Base-by-base conservation (phyloP, 176 grass and related monocot species). In the Chrysopogon serrulatus region DNA sequence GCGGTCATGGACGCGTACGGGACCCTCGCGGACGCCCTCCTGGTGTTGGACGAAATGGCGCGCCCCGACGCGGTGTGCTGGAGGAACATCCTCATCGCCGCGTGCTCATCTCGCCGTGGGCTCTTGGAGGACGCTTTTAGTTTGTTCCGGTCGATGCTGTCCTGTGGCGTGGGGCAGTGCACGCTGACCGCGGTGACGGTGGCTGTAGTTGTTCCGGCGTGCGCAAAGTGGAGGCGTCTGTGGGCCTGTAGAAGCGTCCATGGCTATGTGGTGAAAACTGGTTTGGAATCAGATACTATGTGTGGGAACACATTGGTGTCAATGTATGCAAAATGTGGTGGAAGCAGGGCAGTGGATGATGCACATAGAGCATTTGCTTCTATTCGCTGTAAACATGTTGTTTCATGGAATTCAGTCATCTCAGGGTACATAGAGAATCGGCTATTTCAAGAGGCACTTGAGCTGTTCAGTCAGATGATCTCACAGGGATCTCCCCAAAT, bases 401-500 rank as follows among this genome's bases (percentile, higher is more conserved):
- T 94, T 54, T 94, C 92, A 32, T 94, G 87, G 92, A 94, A 94
- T 76, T 94, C 89, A 7, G 66, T 94, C 35, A 77, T 94, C 5
- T 60, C 80, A 17, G 89, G 92, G 7, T 83, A 35, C 69, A 87
- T 82, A 1, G 84, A 94, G 36, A 87, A 82, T 41, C 56, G 78
- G 37, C 61, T 90, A 23, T 85, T 83, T 42, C 54, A 65, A 24
- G 85, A 90, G 80, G 87, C 90, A 13, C n/a, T 90, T 39, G 2
- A 24, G 65, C 54, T 92, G 48, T 90, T 94, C 44, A 18, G 56
- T 61, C 56, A 77, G 65, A 92, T 94, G 90, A 61, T 63, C 44
- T 86, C 68, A 3, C 65, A 51, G 8, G 27, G 10, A 19, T 80
- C 48, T 21, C 85, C 72, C 90, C 87, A 1, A 94, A 94, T 80